phyloP scores from a whole-genome alignment of 2,329 filamentous ascomycete genomes.

The Onygena corvina region DNA sequence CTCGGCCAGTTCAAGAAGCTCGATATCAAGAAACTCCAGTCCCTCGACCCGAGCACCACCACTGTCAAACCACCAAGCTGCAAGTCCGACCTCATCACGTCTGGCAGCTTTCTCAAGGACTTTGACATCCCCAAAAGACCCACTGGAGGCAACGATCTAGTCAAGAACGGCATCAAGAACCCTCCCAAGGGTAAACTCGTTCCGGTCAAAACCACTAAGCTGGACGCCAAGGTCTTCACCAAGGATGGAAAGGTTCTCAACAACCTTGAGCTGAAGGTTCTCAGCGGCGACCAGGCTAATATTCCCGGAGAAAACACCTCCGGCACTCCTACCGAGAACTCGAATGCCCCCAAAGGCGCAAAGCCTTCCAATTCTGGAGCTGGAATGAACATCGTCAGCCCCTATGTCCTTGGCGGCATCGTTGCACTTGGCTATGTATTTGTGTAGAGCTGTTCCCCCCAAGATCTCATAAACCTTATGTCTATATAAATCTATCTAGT shows the following conservation, averaged over 20 bases:
- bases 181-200: conserved; percentile 55
- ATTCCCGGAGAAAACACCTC: conserved; percentile 38
- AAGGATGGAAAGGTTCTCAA: conserved; percentile 47
- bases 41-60: conserved; percentile 46
- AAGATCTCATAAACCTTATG: too few relatives aligned
- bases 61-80: conserved; percentile 52
- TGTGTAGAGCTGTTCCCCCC: neutral
- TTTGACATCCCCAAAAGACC: conserved; percentile 65
- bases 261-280: conserved; percentile 48
- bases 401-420: neutral
- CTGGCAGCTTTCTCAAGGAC: conserved; percentile 56
- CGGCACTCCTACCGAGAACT: conserved; percentile 9
- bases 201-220: conserved; percentile 43
- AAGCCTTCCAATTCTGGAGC: conserved; percentile 3
- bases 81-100: conserved; percentile 52
- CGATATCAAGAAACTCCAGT: conserved; percentile 56
- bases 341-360: neutral
- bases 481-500: too few relatives aligned
- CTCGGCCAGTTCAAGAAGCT: conserved; percentile 62
- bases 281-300: conserved; percentile 44
- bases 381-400: neutral
- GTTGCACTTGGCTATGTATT: neutral
- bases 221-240: conserved; percentile 47
- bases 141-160: conserved; percentile 55
- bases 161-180: conserved; percentile 60